Base-by-base conservation (phyloP, 768 basidiomycete species). In the Termitomyces sp. region DNA sequence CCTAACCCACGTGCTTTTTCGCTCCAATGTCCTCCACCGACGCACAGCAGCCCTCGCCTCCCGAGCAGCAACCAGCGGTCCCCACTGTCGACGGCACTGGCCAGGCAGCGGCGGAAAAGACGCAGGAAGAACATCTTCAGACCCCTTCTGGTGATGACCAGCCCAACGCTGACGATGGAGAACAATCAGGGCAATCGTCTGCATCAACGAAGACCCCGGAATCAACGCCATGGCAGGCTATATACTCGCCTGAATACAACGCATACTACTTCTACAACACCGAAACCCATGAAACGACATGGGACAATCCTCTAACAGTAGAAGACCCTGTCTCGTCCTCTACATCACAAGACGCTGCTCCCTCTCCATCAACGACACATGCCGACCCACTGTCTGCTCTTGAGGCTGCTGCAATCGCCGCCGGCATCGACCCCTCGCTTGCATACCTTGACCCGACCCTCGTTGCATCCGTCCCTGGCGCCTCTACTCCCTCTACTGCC, bases 191-290 rank as follows among this genome's bases (percentile, higher is more conserved):
- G 26, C 32, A 35, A 22, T 22, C 45, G 45, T 30, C 58, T 18
- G 32, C 58, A 40, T 35, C 43, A 44, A 24, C 43, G 13, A 24
- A 44, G 43, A 24, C 43, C 2, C 43, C 43, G 22, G 43, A 44
- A 44, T 44, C 60, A 18, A 65, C 58, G 18, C 72, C 80, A 28
- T 93, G 92, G 91, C 92, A 92, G 70, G 91, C 91, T 38, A 80
- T 94, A 32, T 93, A 79, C 73, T 85, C 90, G 1, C 82, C 89
- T 1, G 77, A 85, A 60, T 83, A 90, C 74, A 88, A 82, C 70
- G 79, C 88, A 10, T 94, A 94, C 73, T 94, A 94, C 70, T 94
- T 92, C 75, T 89, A 79, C 78, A 94, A 92, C 71, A 57, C 83
- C 10, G 69, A 73, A 59, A 92, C 91, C 0, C 77, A 86, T 54